These are phyloP conservation scores for Daldinia childiae DNA, from an alignment of 495 filamentous ascomycete genomes.

Conservation along the genomic window DNA sequence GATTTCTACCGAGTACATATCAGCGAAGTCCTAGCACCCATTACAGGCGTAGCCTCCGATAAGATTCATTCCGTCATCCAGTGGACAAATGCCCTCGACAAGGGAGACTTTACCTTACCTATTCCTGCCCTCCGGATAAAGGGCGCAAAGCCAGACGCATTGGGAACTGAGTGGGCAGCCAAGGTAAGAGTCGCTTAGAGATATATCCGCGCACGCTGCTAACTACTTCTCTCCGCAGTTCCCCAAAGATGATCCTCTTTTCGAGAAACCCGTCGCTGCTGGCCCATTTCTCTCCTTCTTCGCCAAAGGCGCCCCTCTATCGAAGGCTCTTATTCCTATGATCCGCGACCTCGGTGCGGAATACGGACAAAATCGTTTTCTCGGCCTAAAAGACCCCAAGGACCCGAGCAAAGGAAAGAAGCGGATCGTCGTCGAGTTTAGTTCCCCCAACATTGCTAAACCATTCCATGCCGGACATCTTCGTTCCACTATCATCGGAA, in stretches of 20 bases:
- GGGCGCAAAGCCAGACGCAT: constrained; percentile 78
- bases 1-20: constrained; percentile 91
- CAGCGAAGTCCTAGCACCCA: constrained; percentile 73
- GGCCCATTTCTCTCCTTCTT: constrained; percentile 85
- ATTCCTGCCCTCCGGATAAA: constrained; percentile 83
- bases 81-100: constrained; percentile 87
- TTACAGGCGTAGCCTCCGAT: constrained; percentile 74
- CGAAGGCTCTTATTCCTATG: constrained; percentile 68
- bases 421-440: constrained; percentile 61
- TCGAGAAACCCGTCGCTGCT: constrained; percentile 69
- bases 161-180: constrained; percentile 73
- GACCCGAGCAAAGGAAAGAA: constrained; percentile 77
- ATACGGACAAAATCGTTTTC: constrained; percentile 72
- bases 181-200: constrained; percentile 57
- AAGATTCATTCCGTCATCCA: constrained; percentile 81
- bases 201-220: not conserved
- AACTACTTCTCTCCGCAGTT: constrained; percentile 57
- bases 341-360: constrained; percentile 68
- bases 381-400: constrained; percentile 72
- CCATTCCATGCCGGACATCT: constrained; percentile 75
- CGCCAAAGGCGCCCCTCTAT: constrained; percentile 69
- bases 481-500: constrained; percentile 73
- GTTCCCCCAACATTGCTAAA: constrained; percentile 66
- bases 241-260: constrained; percentile 75
- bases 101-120: constrained; percentile 86